Base-by-base conservation (phyloP, 768 basidiomycete species). In the Gymnopilus junonius region DNA sequence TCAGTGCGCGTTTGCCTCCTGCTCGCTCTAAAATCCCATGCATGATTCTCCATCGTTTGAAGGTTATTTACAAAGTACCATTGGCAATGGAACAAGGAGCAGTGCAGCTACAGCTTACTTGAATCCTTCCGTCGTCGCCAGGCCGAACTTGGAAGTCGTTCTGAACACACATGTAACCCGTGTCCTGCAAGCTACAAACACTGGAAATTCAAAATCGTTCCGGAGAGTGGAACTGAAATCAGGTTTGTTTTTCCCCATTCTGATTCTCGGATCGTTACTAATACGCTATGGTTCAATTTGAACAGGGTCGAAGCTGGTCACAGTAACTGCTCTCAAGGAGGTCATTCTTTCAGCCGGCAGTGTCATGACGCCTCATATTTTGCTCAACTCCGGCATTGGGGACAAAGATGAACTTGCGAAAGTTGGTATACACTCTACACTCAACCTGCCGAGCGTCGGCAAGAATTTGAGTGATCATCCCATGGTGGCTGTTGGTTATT, bases 311-410 rank as follows among this genome's bases (percentile, higher is more conserved):
- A 40, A 35, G 11, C 20, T 43, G 15, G 20, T 42, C 14, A 55
- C 63, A n/a, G 21, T 73, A 1, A 73, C 65, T 1, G 87, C 87
- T 0, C 70, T 66, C 59, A 85, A 83, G 63, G 88, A 90, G 66
- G 76, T 90, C 58, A 78, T 90, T 17, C 66, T 90, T 5, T 72
- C 74, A 0, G 77, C 76, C 14, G 81, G 81, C 1, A 50, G 75
- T 2, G 66, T 80, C 42, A 76, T 75, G 8, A 79, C 80, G 2
- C 76, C 80, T 0, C 74, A 76, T 2, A 71, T 81, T 31, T 69
- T 80, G 7, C 65, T 76, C 50, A 71, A 75, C 27, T 79, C 76
- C 12, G 79, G 79, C 32, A 77, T 82, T 21, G 79, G 80, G 14
- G 67, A 71, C 37, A 58, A 55, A 12, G 32, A 42, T 29, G 68